Base-by-base conservation (phyloP, 2,329 filamentous ascomycete genomes). In the Cercospora sp. region DNA sequence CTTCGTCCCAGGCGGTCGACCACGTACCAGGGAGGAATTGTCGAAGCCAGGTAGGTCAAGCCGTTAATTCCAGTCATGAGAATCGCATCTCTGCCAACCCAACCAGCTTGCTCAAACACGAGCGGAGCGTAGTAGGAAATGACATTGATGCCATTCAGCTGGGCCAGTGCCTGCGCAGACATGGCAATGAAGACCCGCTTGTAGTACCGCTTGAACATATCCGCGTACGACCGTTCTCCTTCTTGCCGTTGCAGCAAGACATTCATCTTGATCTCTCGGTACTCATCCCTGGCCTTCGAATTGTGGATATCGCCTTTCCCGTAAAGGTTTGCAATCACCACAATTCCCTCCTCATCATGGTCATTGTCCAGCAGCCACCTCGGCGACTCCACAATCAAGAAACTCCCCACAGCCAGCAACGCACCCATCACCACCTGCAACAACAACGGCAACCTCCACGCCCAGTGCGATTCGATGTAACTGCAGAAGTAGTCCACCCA, bases 401-500 rank as follows among this genome's bases (percentile, higher is more conserved):
- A 83, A 79, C 93, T 97, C 66, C 95, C 95, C 63, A 93, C 66
- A 8, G 89, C 94, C 36, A 99, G 86, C 60, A 99, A 84, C 53
- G 88, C 87, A 33, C 95, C 95, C 94, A 99, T 98, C 58, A 96
- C 80, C 76, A 95, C 97, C 80, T 99, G 95, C 89, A 97, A 92
- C 57, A 93, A 82, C 62, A 99, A 82, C 1, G 95, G 95, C 55
- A 97, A 75, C 60, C 95, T 91, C 95, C 95, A 99, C 2, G 95
- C 93, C 82, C 90, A 86, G 79, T 98, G 84, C 75, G 85, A 92
- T 70, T 92, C 81, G 77, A 99, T 98, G 78, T 86, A 97, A 67
- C 92, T 95, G 81, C 94, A 97, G 75, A 95, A 94, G 81, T 98
- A 99, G 80, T 99, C 95, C 30, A 98, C 94, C 95, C 95, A 99